A percentile compares a stretch with the other conserved stretches of the same genome.
Evolutionary conservation across 2,329 filamentous ascomycete species (phyloP).

Genomic region (Cryphonectria parasitica): DNA sequence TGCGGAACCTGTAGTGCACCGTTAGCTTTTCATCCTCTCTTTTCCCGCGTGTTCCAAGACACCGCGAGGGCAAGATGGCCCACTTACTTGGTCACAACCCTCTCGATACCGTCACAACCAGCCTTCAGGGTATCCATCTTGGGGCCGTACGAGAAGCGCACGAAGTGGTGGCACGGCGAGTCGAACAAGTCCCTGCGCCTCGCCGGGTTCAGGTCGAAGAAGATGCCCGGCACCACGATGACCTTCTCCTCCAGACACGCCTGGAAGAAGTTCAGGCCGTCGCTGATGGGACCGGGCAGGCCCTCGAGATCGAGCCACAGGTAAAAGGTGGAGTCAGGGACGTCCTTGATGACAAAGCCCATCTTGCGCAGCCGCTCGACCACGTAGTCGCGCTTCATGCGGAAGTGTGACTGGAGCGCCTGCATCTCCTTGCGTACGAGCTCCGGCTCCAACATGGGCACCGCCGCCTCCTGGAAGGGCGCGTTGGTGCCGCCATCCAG

Average conservation of each 20-base stretch:
- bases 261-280: slow-evolving; percentile 96
- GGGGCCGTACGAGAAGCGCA: slow-evolving; percentile 83
- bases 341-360: slow-evolving; percentile 82
- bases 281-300: slow-evolving; percentile 80
- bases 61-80: neutral
- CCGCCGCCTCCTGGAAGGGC: slow-evolving; percentile 91
- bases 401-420: slow-evolving; percentile 87
- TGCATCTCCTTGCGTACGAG: slow-evolving; percentile 85
- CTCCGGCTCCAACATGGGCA: slow-evolving; percentile 87
- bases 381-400: slow-evolving; percentile 89
- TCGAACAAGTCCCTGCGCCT: slow-evolving; percentile 91
- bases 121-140: slow-evolving; percentile 77
- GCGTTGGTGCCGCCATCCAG: slow-evolving; percentile 90
- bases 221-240: slow-evolving; percentile 95
- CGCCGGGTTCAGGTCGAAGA: slow-evolving; percentile 94
- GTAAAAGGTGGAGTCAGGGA: slow-evolving; percentile 94
- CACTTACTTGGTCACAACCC: slow-evolving; percentile 72
- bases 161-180: slow-evolving; percentile 90
- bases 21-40: neutral
- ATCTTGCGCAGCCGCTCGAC: slow-evolving; percentile 78
- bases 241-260: slow-evolving; percentile 92
- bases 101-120: slow-evolving; percentile 83
- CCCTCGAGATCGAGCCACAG: slow-evolving; percentile 72
- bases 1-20: slow-evolving; percentile 4
- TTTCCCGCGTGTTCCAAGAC: neutral